Base-by-base conservation (phyloP, 179 eudicot species). In the Spinacia oleracea region DNA sequence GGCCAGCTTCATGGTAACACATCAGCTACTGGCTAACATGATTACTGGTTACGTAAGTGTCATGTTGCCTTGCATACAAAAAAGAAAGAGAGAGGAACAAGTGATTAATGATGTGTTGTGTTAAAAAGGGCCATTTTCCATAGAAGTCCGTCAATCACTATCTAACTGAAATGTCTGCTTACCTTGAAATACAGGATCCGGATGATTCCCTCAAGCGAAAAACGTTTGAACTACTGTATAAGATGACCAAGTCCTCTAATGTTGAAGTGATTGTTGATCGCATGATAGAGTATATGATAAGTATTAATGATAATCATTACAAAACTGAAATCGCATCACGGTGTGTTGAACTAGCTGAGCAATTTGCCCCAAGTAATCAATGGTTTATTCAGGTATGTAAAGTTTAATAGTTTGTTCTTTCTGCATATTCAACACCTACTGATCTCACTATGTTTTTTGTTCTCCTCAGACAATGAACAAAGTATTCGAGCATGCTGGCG, bases 341-440 rank as follows among this genome's bases (percentile, higher is more conserved):
- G 80, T 94, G 98, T 89, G 97, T 94, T 76, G 98, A 94, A 84
- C 99, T 96, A 84, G 99, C 96, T 9, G 99, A 96, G 88, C 97
- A 96, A 76, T 96, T 88, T 85, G 99, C 99, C 67, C 99, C 99
- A 45, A 94, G 96, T 86, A 96, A 96, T 88, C 94, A 96, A 29
- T 96, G 99, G 99, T 96, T 96, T 83, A 94, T 96, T 83, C 93
- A 89, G 98, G 99, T 96, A 85, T 70, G 75, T 70, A 31, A 23
- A 12, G 3, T 29, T 55, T 27, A 15, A 60, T 46, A 18, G 32
- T 67, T 12, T 23, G 25, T 58, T n/a, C 70, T 42, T 27, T 38
- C 21, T 46, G 9, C 35, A 9, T 66, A 78, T 50, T 76, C 38
- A 40, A 67, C 68, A 65, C 20, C 70, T 32, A 1, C 55, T 77